phyloP scores from a whole-genome alignment of 1,284 basidiomycete species.

The Chondrostereum purpureum region DNA sequence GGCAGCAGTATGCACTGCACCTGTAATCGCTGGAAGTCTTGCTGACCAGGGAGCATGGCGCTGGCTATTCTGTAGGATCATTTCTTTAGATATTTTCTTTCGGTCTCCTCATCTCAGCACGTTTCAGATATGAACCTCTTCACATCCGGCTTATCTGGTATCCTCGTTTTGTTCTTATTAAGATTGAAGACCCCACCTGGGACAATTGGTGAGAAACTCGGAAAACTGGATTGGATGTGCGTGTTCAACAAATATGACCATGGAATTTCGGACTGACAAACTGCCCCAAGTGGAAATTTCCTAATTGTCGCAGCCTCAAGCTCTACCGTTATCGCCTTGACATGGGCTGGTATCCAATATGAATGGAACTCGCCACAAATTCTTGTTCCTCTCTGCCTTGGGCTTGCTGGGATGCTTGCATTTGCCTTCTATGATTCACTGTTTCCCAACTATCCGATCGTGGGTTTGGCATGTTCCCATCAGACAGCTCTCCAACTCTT shows the following conservation, averaged over 20 bases:
- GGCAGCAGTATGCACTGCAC: slow-evolving; percentile 19
- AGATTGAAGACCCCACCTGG: slow-evolving; percentile 31
- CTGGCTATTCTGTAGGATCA: slow-evolving; percentile 32
- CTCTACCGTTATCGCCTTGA: slow-evolving; percentile 26
- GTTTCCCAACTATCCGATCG: slow-evolving; percentile 15
- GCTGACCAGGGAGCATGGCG: slow-evolving; percentile 28
- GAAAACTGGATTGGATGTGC: slow-evolving; percentile 33
- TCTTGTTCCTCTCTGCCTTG: slow-evolving; percentile 29
- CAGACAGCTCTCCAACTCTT: not conserved
- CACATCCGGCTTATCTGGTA: slow-evolving; percentile 27
- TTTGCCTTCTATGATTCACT: slow-evolving; percentile 18
- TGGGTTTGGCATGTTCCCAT: not conserved
- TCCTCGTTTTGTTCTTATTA: slow-evolving; percentile 31
- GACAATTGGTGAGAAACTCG: slow-evolving; percentile 25
- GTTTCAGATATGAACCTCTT: slow-evolving; percentile 38
- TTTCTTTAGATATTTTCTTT: no score
- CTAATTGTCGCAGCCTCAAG: slow-evolving; percentile 26
- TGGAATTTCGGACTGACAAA: not conserved
- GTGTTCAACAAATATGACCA: slow-evolving; percentile 11
- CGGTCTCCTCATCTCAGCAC: not conserved
- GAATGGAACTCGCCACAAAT: slow-evolving; percentile 29
- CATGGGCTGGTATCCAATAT: slow-evolving; percentile 29
- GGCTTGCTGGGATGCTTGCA: slow-evolving; percentile 13
- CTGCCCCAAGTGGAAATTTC: slow-evolving; percentile 25
- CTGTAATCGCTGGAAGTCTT: slow-evolving; percentile 31